phyloP scores from a whole-genome alignment of 1,284 basidiomycete species.

The Sanghuangporus weigelae region DNA sequence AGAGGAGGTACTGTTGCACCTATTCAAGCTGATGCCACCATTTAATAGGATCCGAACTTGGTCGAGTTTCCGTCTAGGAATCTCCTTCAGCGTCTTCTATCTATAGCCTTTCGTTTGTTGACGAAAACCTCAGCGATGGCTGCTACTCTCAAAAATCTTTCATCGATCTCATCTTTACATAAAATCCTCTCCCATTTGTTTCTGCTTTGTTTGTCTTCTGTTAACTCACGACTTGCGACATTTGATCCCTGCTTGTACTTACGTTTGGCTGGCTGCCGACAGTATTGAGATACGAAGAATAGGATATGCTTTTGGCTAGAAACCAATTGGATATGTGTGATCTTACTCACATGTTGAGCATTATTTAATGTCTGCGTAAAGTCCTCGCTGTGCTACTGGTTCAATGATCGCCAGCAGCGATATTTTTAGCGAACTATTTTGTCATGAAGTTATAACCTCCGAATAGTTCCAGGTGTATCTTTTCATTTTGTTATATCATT shows the following conservation, averaged over 20 bases:
- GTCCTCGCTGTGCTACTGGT: background rate
- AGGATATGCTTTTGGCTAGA: background rate
- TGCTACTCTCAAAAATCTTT: background rate
- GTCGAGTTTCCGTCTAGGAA: background rate
- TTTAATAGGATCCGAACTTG: background rate
- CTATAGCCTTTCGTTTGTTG: background rate
- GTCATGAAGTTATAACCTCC: no score
- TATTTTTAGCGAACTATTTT: conserved; percentile 20
- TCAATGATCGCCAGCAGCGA: background rate
- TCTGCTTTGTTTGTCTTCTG: background rate
- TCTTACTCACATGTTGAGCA: background rate
- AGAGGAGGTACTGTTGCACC: conserved; percentile 72
- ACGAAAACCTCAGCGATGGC: background rate
- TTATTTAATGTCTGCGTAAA: background rate
- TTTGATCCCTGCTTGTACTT: background rate
- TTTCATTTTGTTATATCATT: no score
- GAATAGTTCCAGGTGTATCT: no score
- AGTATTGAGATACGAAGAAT: background rate
- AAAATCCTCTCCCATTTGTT: background rate
- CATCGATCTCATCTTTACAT: background rate
- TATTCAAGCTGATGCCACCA: conserved; percentile 42
- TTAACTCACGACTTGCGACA: background rate
- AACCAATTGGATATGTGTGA: background rate
- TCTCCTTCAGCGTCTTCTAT: background rate
- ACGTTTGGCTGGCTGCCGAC: background rate